Percentiles rank a stretch among this genome's conserved stretches.
Conservation (phyloP, 805 yeast species). For the Starmerella bombicola region DNA sequence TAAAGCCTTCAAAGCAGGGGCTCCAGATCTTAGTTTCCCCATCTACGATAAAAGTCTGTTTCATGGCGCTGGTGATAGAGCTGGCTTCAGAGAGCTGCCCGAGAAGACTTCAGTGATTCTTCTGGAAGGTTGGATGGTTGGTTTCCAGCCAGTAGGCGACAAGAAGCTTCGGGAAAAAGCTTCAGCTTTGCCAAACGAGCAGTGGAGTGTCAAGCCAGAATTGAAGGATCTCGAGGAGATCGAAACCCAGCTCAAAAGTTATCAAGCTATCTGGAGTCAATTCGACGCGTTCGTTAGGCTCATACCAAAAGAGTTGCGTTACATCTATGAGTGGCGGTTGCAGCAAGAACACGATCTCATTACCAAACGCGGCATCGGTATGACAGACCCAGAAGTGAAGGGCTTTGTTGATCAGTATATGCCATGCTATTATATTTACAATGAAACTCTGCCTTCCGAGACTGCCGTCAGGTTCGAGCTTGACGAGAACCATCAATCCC, state of each 20-base stretch:
- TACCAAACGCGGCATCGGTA: constrained; percentile 48
- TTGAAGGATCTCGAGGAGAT: constrained; percentile 29
- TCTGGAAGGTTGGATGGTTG: constrained; percentile 92
- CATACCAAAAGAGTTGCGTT: constrained; percentile 44
- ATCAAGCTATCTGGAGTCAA: constrained; percentile 43
- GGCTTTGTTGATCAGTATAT: constrained; percentile 68
- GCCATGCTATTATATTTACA: constrained; percentile 68
- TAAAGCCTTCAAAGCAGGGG: constrained; percentile 24
- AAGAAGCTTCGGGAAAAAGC: constrained; percentile 3
- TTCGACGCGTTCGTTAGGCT: constrained; percentile 52
- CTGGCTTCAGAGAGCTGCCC: constrained; percentile 2
- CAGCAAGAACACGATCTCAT: constrained; percentile 59
- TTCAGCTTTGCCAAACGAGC: constrained; percentile 23
- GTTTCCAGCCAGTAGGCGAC: constrained; percentile 40
- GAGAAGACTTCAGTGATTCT: constrained; percentile 50
- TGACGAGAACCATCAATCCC: neutral
- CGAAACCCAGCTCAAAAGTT: constrained; percentile 41
- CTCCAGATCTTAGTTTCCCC: constrained; percentile 35
- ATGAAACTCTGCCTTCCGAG: neutral
- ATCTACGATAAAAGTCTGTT: constrained; percentile 63
- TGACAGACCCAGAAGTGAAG: constrained; percentile 61
- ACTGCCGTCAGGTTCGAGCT: neutral
- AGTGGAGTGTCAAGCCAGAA: constrained; percentile 20
- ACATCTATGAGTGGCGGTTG: constrained; percentile 67
- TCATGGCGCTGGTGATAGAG: constrained; percentile 71